A percentile compares a stretch with the other conserved stretches of the same genome.
phyloP scores from a whole-genome alignment of 331 rosid genomes.

The Cydonia oblonga region DNA sequence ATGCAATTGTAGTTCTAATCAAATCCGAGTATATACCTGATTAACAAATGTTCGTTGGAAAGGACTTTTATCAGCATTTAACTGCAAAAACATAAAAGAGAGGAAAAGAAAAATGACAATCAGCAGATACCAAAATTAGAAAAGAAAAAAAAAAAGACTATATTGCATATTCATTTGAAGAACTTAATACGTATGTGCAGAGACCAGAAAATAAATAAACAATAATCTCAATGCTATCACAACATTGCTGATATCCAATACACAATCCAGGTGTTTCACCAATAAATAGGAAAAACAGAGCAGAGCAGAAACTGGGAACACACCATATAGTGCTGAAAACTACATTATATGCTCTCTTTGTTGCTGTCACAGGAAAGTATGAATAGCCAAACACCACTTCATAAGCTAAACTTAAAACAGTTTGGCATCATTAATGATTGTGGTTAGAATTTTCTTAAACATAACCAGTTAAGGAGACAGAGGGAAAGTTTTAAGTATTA shows the following conservation, averaged over 20 bases:
- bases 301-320: not conserved
- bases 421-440: not conserved
- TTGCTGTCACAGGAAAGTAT: not conserved
- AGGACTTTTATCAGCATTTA: constrained; percentile 94
- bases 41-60: constrained; percentile 92
- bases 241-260: too few species aligned
- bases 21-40: constrained; percentile 48
- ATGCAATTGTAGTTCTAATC: constrained; percentile 8
- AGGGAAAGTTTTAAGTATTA: too few species aligned
- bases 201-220: not conserved
- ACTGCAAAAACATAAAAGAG: constrained; percentile 41
- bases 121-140: not conserved
- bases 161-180: not conserved
- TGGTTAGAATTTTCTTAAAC: not conserved
- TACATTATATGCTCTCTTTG: not conserved
- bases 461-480: not conserved
- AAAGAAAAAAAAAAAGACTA: not conserved
- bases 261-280: too few species aligned
- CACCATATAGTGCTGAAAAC: not conserved
- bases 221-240: too few species aligned
- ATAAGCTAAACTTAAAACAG: not conserved
- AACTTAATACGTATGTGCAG: not conserved
- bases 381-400: not conserved
- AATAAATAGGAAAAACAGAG: not conserved
- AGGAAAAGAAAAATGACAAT: not conserved